Evolutionary conservation across 2,329 filamentous ascomycete species (phyloP), one percentile per base, ranked within the genome.

Genomic region (Fusarium globosum): DNA sequence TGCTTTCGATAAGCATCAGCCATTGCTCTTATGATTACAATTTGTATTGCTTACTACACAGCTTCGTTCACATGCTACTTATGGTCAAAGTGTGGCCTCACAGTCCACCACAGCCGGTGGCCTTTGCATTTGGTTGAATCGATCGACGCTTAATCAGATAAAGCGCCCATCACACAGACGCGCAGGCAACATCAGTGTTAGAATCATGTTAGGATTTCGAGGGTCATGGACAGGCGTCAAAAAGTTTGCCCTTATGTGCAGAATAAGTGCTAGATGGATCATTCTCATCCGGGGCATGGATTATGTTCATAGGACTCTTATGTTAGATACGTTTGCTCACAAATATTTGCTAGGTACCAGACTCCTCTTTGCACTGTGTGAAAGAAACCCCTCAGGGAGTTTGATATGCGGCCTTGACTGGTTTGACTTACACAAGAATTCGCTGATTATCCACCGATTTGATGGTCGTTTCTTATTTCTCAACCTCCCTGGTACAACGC

Each of bases 11-110:
- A 72, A 80, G 75, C 77, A 81, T 81, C 69, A 64, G 53, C 78
- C 78, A 78, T 80, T 76, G 77, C 70, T 77, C 73, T 79, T 71
- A 82, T 79, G 72, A 61, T 80, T 82, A 81, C 68, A 66, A 66
- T 75, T 70, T 80, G 72, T 77, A 81, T 80, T 73, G 71, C 45
- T 68, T 66, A 64, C 35, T 57, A 55, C 43, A 65, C 58, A 55
- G 60, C 46, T 62, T 67, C 63, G 55, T 66, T 67, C 48, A 36
- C 56, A 63, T 75, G 51, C 61, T 68, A 61, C 46, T 65, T 59
- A 55, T 53, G 33, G 43, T 45, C 38, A 49, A 49, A 53, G 56
- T 49, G 69, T 66, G 65, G 20, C 18, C 61, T 69, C 39, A 48
- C 26, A 36, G 46, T 48, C 39, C 18, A 36, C 43, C 56, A 46